Base-by-base conservation (phyloP, 2,329 filamentous ascomycete genomes). In the Lecanicillium sp. region DNA sequence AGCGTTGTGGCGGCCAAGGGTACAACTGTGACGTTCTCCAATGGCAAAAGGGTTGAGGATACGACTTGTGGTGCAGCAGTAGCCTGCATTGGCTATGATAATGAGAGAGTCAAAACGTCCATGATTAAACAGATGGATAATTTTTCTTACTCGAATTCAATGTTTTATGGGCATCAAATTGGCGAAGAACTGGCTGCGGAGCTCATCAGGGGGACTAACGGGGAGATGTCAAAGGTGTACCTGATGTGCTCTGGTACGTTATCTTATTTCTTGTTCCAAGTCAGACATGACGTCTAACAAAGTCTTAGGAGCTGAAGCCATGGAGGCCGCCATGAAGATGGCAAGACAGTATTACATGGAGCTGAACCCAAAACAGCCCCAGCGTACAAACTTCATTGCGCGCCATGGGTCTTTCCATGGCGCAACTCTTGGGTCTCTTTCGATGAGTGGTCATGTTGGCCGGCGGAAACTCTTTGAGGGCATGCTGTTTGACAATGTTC, bases 391-490 rank as follows among this genome's bases (percentile, higher is more conserved):
- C 10, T 87, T 88, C 62, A 87, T 90, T 56, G 74, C 82, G 4
- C 75, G 86, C 12, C 64, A 75, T 29, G 73, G 80, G 35, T 86
- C 83, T 4, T 90, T 86, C 55, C 86, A 90, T 54, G 86, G 86
- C 9, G 81, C 74, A 4, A 90, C 85, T 0, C 65, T 89, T 0
- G 84, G 84, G 1, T 72, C 83, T 1, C 68, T 89, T 24, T 75
- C 77, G 0, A 69, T 84, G 39, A 76, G 83, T 21, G 82, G 83
- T 4, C 82, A 88, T 61, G 67, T 71, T 9, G 67, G 67, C 12
- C 72, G 85, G 27, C 73, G 82, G 45, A 70, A 72, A 7, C 70
- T 78, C 7, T 89, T 83, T 56, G 75, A 80, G 56, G 75, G 78
- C 2, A 71, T 87, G 49, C 66, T 88, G 11, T 66, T 76, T 19